Evolutionary conservation across 345 rosid species (phyloP).

Genomic region (Bretschneidera sinensis): DNA sequence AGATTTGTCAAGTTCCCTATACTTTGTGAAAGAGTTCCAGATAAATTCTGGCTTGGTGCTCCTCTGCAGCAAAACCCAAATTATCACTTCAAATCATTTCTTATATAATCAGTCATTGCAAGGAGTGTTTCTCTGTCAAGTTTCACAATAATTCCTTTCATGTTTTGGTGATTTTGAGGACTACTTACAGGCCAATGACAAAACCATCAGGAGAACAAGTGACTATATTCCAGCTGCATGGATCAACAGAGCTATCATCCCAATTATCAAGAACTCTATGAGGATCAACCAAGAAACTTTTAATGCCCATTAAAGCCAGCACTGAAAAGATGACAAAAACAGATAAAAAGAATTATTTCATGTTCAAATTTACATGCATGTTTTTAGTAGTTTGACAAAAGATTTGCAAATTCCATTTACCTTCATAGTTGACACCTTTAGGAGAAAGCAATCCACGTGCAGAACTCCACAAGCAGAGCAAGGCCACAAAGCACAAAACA

Average conservation of each 20-base stretch:
- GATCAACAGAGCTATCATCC: conserved; percentile 81
- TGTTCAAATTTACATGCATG: not conserved
- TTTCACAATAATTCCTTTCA: too few species aligned
- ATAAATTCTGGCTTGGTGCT: conserved; percentile 77
- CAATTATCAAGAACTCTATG: conserved; percentile 56
- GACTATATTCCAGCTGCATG: conserved; percentile 82
- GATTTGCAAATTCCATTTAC: conserved; percentile 28
- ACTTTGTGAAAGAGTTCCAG: conserved; percentile 67
- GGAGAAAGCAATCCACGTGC: conserved; percentile 64
- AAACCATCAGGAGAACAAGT: conserved; percentile 62
- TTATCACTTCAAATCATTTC: not conserved
- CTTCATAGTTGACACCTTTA: conserved; percentile 86
- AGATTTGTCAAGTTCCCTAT: conserved; percentile 79
- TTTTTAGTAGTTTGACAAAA: too few species aligned
- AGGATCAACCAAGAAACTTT: conserved; percentile 50
- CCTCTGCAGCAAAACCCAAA: conserved; percentile 43
- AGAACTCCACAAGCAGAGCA: conserved; percentile 36
- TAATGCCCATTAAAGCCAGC: conserved; percentile 67
- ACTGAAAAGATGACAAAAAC: conserved; percentile 35
- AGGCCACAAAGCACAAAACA: conserved; percentile 22
- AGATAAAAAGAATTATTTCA: not conserved
- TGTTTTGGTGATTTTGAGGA: not conserved
- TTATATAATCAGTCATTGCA: not conserved
- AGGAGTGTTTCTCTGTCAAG: not conserved
- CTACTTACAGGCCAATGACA: conserved; percentile 70